These are phyloP conservation scores for Starmera dryadoides DNA, from an alignment of 805 yeast genomes.

Conservation along the genomic window DNA sequence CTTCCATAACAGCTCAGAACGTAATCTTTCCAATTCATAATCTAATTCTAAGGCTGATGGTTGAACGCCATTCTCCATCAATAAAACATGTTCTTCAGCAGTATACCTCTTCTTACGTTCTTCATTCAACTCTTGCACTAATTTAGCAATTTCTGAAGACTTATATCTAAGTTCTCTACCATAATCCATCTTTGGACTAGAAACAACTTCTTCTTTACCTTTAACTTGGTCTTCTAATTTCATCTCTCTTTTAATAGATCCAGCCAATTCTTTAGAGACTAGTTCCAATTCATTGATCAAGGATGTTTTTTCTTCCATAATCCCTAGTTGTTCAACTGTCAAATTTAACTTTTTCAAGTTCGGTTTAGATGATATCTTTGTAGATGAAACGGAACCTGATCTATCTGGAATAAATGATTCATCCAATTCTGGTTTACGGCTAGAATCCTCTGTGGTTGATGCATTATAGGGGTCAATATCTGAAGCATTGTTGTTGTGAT, in stretches of 20 bases:
- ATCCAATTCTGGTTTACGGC: too few relatives aligned
- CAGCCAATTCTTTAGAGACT: constrained; percentile 66
- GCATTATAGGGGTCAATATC: too few relatives aligned
- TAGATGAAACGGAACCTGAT: too few relatives aligned
- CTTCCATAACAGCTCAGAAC: constrained; percentile 37
- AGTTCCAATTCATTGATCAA: constrained; percentile 58
- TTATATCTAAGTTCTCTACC: constrained; percentile 24
- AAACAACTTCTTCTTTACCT: background rate
- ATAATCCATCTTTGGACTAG: background rate
- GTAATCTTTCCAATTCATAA: constrained; percentile 48
- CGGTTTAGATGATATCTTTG: background rate
- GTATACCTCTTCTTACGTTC: constrained; percentile 62
- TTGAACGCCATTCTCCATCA: constrained; percentile 42
- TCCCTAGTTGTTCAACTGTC: constrained; percentile 53
- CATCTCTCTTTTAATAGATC: constrained; percentile 65
- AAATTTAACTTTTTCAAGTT: constrained; percentile 27
- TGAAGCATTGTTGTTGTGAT: too few relatives aligned
- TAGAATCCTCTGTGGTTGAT: too few relatives aligned
- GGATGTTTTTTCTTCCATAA: constrained; percentile 51
- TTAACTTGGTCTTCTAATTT: constrained; percentile 40
- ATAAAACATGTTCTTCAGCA: constrained; percentile 62
- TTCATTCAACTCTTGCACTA: constrained; percentile 51
- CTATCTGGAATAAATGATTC: too few relatives aligned
- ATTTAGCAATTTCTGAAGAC: constrained; percentile 36
- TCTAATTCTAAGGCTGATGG: constrained; percentile 51